A percentile compares a stretch with the other conserved stretches of the same genome.
Evolutionary conservation across 352 stramenopile genomes (phyloP).

Genomic region (Aphanomyces stellatus): DNA sequence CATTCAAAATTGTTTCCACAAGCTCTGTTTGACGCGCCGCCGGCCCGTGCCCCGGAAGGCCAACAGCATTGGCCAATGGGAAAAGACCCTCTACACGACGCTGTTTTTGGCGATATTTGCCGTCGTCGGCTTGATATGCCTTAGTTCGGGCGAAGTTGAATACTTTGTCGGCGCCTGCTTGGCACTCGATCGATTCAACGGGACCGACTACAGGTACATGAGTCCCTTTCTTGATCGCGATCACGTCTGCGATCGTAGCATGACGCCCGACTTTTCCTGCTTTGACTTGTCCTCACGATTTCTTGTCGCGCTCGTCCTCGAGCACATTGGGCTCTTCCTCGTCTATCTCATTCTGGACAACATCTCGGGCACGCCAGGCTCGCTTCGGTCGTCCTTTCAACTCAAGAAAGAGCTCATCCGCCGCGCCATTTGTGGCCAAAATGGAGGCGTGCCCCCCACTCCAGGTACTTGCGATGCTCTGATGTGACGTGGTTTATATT

Average conservation of each 20-base stretch:
- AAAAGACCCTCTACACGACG: conserved; percentile 81
- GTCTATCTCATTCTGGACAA: conserved; percentile 76
- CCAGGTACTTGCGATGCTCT: no score
- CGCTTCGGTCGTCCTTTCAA: conserved; percentile 70
- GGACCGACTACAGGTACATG: conserved; percentile 73
- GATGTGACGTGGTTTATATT: no score
- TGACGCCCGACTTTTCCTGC: conserved; percentile 76
- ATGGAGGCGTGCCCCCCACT: background rate
- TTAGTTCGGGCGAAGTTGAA: conserved; percentile 76
- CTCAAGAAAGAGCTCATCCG: conserved; percentile 80
- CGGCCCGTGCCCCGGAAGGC: conserved; percentile 65
- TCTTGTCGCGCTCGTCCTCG: conserved; percentile 63
- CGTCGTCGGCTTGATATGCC: conserved; percentile 72
- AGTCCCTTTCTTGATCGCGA: background rate
- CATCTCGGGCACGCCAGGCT: conserved; percentile 65
- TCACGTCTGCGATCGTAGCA: no score
- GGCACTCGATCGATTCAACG: conserved; percentile 61
- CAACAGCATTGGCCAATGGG: conserved; percentile 82
- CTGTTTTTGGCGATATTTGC: conserved; percentile 74
- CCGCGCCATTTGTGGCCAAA: conserved; percentile 66
- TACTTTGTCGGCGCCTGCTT: conserved; percentile 73
- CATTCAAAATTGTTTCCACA: conserved; percentile 80
- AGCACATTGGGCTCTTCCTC: conserved; percentile 62
- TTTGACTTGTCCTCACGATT: conserved; percentile 68
- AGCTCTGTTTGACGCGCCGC: conserved; percentile 59